Evolutionary conservation across 305 asterid species (phyloP).

Genomic region (Lippia alba): DNA sequence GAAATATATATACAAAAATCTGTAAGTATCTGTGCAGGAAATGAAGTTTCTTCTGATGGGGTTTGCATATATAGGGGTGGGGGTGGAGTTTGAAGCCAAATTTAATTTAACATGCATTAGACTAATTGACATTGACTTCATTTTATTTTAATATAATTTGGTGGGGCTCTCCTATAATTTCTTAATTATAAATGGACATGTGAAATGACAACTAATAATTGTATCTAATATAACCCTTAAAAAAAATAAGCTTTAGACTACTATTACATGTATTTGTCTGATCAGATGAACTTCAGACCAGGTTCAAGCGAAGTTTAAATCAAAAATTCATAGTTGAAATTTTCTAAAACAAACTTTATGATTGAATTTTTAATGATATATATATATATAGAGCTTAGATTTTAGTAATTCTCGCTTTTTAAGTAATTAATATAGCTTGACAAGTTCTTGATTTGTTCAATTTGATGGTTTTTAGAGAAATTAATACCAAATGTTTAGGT

Average conservation of each 20-base stretch:
- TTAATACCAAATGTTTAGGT: background rate
- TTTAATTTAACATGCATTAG: background rate
- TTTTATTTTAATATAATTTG: background rate
- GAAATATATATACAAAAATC: background rate
- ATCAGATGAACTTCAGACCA: no score
- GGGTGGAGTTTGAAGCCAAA: slow-evolving; percentile 12
- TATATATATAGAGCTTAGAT: no score
- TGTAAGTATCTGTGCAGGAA: slow-evolving; percentile 7
- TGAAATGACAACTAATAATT: slow-evolving; percentile 20
- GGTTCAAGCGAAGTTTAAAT: no score
- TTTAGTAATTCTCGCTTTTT: no score
- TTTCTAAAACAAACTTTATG: no score
- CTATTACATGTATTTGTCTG: no score
- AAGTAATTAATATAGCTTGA: no score
- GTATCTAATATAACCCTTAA: background rate
- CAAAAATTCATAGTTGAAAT: no score
- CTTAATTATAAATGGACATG: slow-evolving; percentile 15
- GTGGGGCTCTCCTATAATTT: slow-evolving; percentile 10
- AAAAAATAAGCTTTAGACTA: no score
- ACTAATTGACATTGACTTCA: slow-evolving; percentile 4
- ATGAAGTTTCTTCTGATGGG: slow-evolving; percentile 9
- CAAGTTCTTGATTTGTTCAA: background rate
- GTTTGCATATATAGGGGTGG: slow-evolving; percentile 29
- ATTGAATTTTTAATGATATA: no score
- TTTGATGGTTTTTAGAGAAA: background rate